Evolutionary conservation across 441 rosid species (phyloP), one percentile per base, ranked within the genome.

Genomic region (Kokia cookei): DNA sequence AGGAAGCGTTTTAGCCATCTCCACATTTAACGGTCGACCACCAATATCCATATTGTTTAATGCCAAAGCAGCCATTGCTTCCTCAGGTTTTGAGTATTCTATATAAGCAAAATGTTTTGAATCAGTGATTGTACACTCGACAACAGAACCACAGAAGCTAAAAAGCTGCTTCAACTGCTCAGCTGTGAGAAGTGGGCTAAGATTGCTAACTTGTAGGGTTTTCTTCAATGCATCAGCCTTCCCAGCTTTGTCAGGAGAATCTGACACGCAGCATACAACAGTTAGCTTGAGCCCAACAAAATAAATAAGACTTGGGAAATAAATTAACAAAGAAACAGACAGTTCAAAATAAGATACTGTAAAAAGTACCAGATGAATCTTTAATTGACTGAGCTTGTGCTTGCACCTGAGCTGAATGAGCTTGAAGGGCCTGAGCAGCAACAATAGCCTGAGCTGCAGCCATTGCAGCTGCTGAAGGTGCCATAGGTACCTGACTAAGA

Each of bases 381-480:
- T 91, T 92, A 83, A 84, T 78, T 51, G 92, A 88, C 74, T 89
- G 92, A 67, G 89, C 77, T 53, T 93, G 96, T 7, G 98, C 98
- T 86, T 93, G 98, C 83, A 91, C 81, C 86, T 96, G 98, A 61
- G 96, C 88, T 81, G 99, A 98, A 90, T 96, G 98, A 32, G 99
- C 98, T 82, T 96, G 98, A 84, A 96, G 97, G 14, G 98, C 98
- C 82, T 96, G 96, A 10, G 98, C 99, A 14, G 99, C 98, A 82
- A 96, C 96, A 80, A 96, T 96, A 57, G 97, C 98, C 82, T 94
- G 99, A 72, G 99, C 99, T 82, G 98, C 98, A 87, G 98, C 98
- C 99, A 94, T 96, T 66, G 99, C 99, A 71, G 98, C 99, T 45
- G 98, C 98, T 37, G 99, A 96, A 85, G 98, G 98, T 13, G 99